Evolutionary conservation across 768 basidiomycete species (phyloP).

Genomic region (Hygrocybe punicea): DNA sequence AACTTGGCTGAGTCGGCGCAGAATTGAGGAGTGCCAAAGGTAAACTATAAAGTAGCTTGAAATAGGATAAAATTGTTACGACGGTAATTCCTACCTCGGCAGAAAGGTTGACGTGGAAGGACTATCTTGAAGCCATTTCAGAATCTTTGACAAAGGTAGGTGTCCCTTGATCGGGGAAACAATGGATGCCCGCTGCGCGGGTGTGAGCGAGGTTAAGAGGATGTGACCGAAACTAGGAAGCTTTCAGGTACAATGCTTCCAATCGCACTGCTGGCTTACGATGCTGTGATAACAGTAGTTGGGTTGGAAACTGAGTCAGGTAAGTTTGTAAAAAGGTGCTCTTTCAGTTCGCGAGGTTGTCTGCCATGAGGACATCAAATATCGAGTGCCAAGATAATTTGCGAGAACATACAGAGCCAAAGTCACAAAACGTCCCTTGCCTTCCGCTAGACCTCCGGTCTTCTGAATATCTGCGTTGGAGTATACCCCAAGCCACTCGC

Average conservation of each 20-base stretch:
- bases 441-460: constrained; percentile 39
- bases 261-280: constrained; percentile 30
- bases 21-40: constrained; percentile 36
- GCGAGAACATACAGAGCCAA: constrained; percentile 35
- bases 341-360: neutral
- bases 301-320: constrained; percentile 1
- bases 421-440: constrained; percentile 33
- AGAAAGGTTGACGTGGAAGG: constrained; percentile 42
- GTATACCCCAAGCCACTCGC: constrained; percentile 51
- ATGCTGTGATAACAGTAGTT: constrained; percentile 35
- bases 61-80: neutral
- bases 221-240: constrained; percentile 56
- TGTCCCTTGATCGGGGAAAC: constrained; percentile 47
- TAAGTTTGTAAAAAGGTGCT: constrained; percentile 1
- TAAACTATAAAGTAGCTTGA: constrained; percentile 29
- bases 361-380: neutral
- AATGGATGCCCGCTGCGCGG: constrained; percentile 35
- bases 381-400: neutral
- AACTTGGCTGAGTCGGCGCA: constrained; percentile 28
- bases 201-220: constrained; percentile 41
- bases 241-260: constrained; percentile 7
- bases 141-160: constrained; percentile 39
- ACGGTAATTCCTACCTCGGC: constrained; percentile 41
- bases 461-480: constrained; percentile 33
- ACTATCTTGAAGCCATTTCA: constrained; percentile 44